Evolutionary conservation across 1,139 yeast genomes (phyloP).

Genomic region (Hyphopichia fennica): DNA sequence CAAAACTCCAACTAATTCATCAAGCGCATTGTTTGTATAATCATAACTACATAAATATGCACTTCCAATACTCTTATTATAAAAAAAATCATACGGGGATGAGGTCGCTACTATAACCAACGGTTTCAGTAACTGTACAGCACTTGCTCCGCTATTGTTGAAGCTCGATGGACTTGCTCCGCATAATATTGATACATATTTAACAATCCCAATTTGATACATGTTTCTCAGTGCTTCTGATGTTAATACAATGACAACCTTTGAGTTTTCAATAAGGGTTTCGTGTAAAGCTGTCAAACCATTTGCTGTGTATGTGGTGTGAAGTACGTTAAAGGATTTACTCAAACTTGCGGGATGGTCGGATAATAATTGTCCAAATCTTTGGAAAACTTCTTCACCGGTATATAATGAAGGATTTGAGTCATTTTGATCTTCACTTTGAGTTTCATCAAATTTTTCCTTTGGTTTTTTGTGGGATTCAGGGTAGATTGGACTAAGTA

Average conservation of each 20-base stretch:
- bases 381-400: conserved; percentile 61
- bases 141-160: conserved; percentile 16
- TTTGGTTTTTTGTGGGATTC: background rate
- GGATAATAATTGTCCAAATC: conserved; percentile 44
- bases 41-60: conserved; percentile 65
- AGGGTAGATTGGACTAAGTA: conserved; percentile 45
- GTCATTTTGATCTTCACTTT: conserved; percentile 6
- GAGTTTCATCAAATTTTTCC: background rate
- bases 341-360: conserved; percentile 29
- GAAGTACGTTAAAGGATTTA: conserved; percentile 49
- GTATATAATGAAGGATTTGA: conserved; percentile 30
- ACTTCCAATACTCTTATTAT: conserved; percentile 54
- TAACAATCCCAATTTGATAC: conserved; percentile 66
- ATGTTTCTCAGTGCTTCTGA: conserved; percentile 65
- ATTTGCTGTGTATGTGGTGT: conserved; percentile 65
- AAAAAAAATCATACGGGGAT: conserved; percentile 64
- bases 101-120: conserved; percentile 62
- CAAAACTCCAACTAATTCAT: conserved; percentile 49
- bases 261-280: conserved; percentile 52
- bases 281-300: conserved; percentile 63
- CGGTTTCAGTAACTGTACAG: conserved; percentile 44
- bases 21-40: conserved; percentile 53
- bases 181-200: conserved; percentile 57
- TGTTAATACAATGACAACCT: conserved; percentile 57
- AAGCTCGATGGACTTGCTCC: conserved; percentile 46